Evolutionary conservation across 371 early-diverging fungal genomes (phyloP), one percentile per base, ranked within the genome.

Genomic region (Nematocida ausubeli): DNA sequence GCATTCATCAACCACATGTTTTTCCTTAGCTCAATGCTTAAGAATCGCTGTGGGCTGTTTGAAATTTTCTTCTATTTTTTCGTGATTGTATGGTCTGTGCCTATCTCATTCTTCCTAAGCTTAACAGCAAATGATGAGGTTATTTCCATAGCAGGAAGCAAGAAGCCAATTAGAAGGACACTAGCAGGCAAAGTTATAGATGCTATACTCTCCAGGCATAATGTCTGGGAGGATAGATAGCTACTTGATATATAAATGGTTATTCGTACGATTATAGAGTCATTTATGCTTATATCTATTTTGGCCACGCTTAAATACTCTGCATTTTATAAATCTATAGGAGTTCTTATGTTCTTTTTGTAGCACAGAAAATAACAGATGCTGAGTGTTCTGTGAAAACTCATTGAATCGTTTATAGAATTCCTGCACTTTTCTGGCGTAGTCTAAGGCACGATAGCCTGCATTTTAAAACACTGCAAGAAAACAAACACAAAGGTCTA

Each of bases 1-100:
- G 81, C 85, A 16, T 78, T 86, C 26, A 65, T 85, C 22, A 86
- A 86, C 62, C 85, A 86, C 71, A 85, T 86, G 62, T 51, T 81
- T 50, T 70, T 85, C 39, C 78, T 75, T 57, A 71, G 55, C 69
- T 57, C 35, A 14, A 49, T 69, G 70, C 50, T 60, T 52, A 67
- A 32, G 49, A 52, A 67, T n/a, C 40, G 67, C 28, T 34, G 26
- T 19, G 57, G 65, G 22, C 24, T 81, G 7, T 51, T 85, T 14
- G 81, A 82, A 50, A 80, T 83, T 22, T 22, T 83, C 16, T 65
- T 83, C 58, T 73, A 69, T 28, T 86, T 86, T 69, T 40, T 81
- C 26, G 37, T 81, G 4, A 67, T 85, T 65, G 82, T 86, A 1
- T 86, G 87, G 87, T 37, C 72, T 3, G 82, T 83, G 0, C 87